Conservation (phyloP, 2,329 filamentous ascomycete species). For the Colletotrichum sp. region DNA sequence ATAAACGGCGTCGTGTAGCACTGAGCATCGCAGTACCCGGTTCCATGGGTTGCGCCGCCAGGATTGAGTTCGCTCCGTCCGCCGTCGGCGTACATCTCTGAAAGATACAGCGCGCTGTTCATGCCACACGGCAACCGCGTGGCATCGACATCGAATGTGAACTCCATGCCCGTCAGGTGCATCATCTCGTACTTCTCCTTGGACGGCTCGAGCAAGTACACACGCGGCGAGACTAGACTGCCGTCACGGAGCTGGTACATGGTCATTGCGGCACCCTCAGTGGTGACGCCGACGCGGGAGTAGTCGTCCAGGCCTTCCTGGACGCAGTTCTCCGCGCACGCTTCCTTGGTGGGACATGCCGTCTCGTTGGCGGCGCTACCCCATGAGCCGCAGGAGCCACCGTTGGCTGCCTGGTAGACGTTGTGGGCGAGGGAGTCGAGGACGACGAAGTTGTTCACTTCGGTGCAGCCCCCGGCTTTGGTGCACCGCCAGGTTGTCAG, state of each 20-base stretch:
- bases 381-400: constrained; percentile 34
- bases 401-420: constrained; percentile 45
- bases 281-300: constrained; percentile 34
- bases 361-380: constrained; percentile 41
- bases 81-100: constrained; percentile 61
- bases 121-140: constrained; percentile 69
- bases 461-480: constrained; percentile 50
- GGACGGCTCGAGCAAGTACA: constrained; percentile 62
- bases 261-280: constrained; percentile 32
- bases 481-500: constrained; percentile 59
- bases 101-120: constrained; percentile 70
- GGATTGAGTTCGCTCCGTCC: constrained; percentile 58
- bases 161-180: constrained; percentile 64
- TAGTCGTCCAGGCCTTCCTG: constrained; percentile 58
- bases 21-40: constrained; percentile 69
- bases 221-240: constrained; percentile 42
- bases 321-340: constrained; percentile 59
- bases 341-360: constrained; percentile 52
- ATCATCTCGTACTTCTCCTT: constrained; percentile 65
- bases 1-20: constrained; percentile 57
- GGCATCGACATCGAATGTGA: constrained; percentile 71
- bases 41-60: constrained; percentile 65
- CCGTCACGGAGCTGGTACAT: constrained; percentile 32
- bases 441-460: constrained; percentile 52
- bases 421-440: constrained; percentile 51